Conservation (phyloP, 2,329 filamentous ascomycete species). For the Neoscytalidium dimidiatum region DNA sequence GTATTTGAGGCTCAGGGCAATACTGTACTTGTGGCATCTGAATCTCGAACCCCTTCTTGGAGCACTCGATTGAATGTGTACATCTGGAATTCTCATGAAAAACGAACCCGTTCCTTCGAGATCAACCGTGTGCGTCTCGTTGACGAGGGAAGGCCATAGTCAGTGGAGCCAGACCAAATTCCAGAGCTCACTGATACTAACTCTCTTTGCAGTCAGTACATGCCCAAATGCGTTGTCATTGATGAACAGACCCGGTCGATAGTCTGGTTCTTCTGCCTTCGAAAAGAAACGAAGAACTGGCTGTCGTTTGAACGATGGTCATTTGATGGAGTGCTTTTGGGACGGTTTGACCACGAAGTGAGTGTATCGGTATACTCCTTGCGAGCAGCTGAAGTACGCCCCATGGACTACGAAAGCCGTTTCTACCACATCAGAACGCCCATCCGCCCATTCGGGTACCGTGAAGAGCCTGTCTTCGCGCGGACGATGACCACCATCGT, state of each 20-base stretch:
- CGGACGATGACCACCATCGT: constrained; percentile 5
- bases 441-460: constrained; percentile 7
- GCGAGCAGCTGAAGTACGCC: neutral
- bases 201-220: neutral
- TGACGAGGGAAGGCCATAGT: constrained; percentile 9
- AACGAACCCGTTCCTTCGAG: constrained; percentile 6
- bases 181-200: neutral
- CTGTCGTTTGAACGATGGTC: constrained; percentile 12
- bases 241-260: constrained; percentile 1
- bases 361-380: neutral
- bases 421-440: constrained; percentile 7
- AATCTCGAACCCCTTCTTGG: neutral
- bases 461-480: constrained; percentile 1
- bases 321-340: constrained; percentile 5
- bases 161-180: neutral
- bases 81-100: constrained; percentile 6
- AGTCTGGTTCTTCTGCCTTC: constrained; percentile 11
- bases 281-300: constrained; percentile 3
- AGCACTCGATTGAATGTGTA: constrained; percentile 7
- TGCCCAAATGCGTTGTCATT: constrained; percentile 12
- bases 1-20: neutral
- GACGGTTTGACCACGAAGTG: neutral
- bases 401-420: constrained; percentile 11
- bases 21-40: constrained; percentile 6
- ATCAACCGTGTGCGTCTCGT: constrained; percentile 14